Conservation (phyloP, 2,329 filamentous ascomycete species). For the Mycosphaerella arachidis region DNA sequence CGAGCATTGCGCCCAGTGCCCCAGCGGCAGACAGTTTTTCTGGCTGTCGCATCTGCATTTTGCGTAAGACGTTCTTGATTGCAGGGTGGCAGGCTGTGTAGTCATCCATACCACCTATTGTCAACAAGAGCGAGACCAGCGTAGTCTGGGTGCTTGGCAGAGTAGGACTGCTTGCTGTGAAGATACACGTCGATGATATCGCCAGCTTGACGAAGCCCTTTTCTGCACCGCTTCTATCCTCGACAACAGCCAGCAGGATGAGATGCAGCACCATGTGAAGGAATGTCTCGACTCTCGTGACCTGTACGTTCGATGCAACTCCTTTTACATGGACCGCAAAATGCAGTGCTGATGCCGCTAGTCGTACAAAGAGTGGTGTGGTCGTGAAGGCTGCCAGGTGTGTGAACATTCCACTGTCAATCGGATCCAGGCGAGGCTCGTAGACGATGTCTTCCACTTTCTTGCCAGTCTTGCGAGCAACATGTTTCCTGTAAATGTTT, state of each 20-base stretch:
- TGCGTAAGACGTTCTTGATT: constrained; percentile 74
- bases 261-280: constrained; percentile 88
- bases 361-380: constrained; percentile 80
- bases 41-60: constrained; percentile 79
- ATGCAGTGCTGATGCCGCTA: constrained; percentile 81
- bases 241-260: constrained; percentile 75
- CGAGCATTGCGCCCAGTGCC: constrained; percentile 59
- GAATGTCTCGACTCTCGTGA: constrained; percentile 83
- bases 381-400: constrained; percentile 73
- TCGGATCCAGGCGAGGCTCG: constrained; percentile 75
- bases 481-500: constrained; percentile 76
- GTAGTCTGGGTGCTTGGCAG: constrained; percentile 10
- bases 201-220: constrained; percentile 28
- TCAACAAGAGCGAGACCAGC: constrained; percentile 48
- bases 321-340: constrained; percentile 69
- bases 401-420: constrained; percentile 72
- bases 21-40: constrained; percentile 67
- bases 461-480: constrained; percentile 83
- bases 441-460: constrained; percentile 79
- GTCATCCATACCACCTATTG: constrained; percentile 58
- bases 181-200: constrained; percentile 10
- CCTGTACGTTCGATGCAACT: constrained; percentile 68
- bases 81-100: constrained; percentile 82
- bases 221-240: constrained; percentile 53
- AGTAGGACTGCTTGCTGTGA: background rate